A percentile compares a stretch with the other conserved stretches of the same genome.
Conservation (phyloP, 768 basidiomycete species). For the Leucocoprinus birnbaumii region DNA sequence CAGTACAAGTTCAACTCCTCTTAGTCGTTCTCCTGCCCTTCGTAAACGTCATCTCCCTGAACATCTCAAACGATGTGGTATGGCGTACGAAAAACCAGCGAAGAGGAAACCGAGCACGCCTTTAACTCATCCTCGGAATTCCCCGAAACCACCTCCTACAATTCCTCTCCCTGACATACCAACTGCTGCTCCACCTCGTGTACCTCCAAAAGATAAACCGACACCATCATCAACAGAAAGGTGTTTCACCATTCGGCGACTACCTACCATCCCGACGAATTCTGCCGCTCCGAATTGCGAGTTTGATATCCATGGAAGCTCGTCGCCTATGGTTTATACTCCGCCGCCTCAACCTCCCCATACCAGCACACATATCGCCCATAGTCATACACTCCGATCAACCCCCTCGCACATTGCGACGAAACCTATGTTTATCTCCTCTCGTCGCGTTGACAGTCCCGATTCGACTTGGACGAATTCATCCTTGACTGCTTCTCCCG, state of each 20-base stretch:
- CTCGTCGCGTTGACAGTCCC: not conserved
- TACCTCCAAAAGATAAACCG: not conserved
- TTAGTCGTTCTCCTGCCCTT: not conserved
- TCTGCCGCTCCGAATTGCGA: not conserved
- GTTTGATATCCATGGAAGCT: not conserved
- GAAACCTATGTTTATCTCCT: not conserved
- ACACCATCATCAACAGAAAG: not conserved
- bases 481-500: not conserved
- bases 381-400: not conserved
- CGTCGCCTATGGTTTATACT: not conserved
- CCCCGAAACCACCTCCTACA: not conserved
- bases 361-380: not conserved
- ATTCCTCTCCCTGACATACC: constrained; percentile 3
- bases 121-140: not conserved
- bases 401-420: not conserved
- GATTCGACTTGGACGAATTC: not conserved
- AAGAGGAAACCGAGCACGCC: not conserved
- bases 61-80: not conserved
- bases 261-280: not conserved
- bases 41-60: not conserved
- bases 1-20: not conserved
- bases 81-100: not conserved
- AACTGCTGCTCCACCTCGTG: not conserved
- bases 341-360: not conserved
- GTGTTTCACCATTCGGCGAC: not conserved